Evolutionary conservation across 306 rosid species (phyloP).

Genomic region (Casuarina glauca): DNA sequence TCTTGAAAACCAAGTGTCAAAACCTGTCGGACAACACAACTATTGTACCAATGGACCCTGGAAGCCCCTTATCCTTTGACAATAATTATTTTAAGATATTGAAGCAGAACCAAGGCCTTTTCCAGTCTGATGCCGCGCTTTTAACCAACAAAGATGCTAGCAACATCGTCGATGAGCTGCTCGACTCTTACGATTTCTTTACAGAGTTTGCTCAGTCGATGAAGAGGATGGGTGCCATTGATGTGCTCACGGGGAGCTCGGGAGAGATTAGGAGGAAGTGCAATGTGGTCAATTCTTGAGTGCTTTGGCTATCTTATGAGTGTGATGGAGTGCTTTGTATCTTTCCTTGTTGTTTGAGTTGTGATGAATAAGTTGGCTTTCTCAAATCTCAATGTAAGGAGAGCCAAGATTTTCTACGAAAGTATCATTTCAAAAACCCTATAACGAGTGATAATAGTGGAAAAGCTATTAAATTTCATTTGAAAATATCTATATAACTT

Average conservation of each 20-base stretch:
- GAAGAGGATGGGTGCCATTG: constrained; percentile 59
- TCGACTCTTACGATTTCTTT: constrained; percentile 36
- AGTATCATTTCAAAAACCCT: too few relatives aligned
- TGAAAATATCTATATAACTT: too few relatives aligned
- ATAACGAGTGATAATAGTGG: too few relatives aligned
- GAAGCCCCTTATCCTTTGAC: constrained; percentile 15
- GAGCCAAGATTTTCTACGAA: too few relatives aligned
- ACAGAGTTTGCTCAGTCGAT: constrained; percentile 45
- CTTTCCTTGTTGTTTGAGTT: background rate
- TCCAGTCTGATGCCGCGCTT: constrained; percentile 62
- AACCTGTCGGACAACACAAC: constrained; percentile 24
- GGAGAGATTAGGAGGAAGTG: constrained; percentile 64
- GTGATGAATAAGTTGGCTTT: background rate
- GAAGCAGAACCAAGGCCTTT: constrained; percentile 43
- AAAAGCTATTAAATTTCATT: too few relatives aligned
- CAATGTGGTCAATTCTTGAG: constrained; percentile 47
- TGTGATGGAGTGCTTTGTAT: too few relatives aligned
- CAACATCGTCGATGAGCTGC: constrained; percentile 13
- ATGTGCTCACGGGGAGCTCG: constrained; percentile 29
- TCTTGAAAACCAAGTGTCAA: constrained; percentile 34
- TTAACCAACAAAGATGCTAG: constrained; percentile 28
- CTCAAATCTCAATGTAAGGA: too few relatives aligned
- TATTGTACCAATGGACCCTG: background rate
- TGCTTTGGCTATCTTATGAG: background rate
- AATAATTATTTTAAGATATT: constrained; percentile 39